Base-by-base conservation (phyloP, 2,329 filamentous ascomycete genomes). In the Iodosphaeria phyllophila region DNA sequence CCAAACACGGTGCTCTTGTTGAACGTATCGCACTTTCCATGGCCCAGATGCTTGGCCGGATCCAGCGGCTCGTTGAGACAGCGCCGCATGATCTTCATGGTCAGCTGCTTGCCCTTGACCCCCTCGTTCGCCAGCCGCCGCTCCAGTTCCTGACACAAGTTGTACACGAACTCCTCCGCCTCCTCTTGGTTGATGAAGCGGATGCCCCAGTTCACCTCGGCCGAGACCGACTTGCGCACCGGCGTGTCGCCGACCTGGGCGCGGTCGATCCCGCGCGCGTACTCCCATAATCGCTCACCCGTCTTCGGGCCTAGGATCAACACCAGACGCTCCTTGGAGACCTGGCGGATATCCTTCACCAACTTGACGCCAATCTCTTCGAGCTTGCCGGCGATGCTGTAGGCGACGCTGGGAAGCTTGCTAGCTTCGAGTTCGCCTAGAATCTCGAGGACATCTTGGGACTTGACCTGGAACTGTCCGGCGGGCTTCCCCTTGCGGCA, bases 191-290 rank as follows among this genome's bases (percentile, higher is more conserved):
- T 91, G 36, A 89, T 70, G 43, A 98, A 98, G 5, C 89, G 73
- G 28, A 98, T 92, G 3, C 91, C 89, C 89, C 89, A 98, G 39
- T 89, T 98, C 32, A 98, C 82, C 45, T 98, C 89, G 1, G 86
- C 86, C 2, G 89, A 95, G 0, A 98, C 82, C 0, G 86, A 95
- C 43, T 95, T 98, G 27, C 89, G 72, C 10, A 80, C 58, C 0
- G 75, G 68, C 40, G 91, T 77, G 29, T 86, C 77, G 16, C 84
- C 86, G 5, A 95, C 80, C 46, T 92, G 82, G 2, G 70, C 61
- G 24, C 61, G 64, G 48, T 98, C 89, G 24, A 95, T 80, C 3
- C 89, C 89, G 5, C 82, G 69, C 13, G 86, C 64, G 46, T 92
- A 95, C 25, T 92, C 82, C 62, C 75, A 86, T 0, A 98, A 58